Evolutionary conservation across 306 rosid genomes (phyloP), one percentile per base, ranked within the genome.

Genomic region (Vachellia collinsii): DNA sequence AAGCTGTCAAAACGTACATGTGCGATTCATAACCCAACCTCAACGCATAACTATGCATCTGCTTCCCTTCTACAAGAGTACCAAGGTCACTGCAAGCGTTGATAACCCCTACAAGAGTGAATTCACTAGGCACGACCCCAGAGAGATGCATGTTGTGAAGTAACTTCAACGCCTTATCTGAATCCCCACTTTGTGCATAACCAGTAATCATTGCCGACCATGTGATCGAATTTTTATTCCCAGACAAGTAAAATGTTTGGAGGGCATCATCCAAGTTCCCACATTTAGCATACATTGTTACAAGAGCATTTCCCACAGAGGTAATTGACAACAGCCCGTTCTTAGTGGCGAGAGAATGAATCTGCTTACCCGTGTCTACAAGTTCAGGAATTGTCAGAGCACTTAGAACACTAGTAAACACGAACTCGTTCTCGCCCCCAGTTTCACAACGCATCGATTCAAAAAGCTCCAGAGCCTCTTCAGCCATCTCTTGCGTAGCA

Each of bases 171-270:
- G 96, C 92, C 83, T 90, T 82, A n/a, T 36, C 73, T n/a, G 87
- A 85, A 76, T 90, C 91, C 85, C 97, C 98, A 77, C 93, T 83
- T 61, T 90, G 96, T 0, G 96, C 92, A 87, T 83, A 90, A 51
- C 97, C 92, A 46, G 92, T 90, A 42, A 94, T 85, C 90, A 94
- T 92, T 7, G 97, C 98, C 0, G 98, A 94, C 97, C 96, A 94
- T 2, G 98, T 94, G 67, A 94, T 89, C 0, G 97, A 84, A 87
- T 90, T 92, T 86, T 83, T 94, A 75, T 86, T 83, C 62, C 93
- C 88, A 0, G 82, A 85, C 56, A 82, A 34, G 23, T 88, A 77
- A 74, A 94, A 94, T 75, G 90, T 91, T 62, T 41, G 66, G 46
- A 92, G 85, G 2, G 97, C 97, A 79, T 90, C 89, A 74, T 90